These are phyloP conservation scores for Cenchrus purpureus DNA, from an alignment of 176 grass and related monocot genomes.

Conservation along the genomic window DNA sequence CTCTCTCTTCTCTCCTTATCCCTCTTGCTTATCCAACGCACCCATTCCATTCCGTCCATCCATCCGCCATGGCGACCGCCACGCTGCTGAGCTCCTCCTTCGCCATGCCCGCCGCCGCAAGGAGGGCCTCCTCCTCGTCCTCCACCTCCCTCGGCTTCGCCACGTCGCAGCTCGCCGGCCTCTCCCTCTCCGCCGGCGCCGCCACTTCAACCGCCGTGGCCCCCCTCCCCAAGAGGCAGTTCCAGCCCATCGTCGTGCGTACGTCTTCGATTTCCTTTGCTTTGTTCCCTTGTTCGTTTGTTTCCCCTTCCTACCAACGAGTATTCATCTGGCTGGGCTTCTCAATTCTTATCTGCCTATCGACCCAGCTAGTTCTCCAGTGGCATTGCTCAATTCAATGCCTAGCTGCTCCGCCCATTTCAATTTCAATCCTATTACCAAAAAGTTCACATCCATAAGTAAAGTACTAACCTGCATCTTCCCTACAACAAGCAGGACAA, in stretches of 20 bases:
- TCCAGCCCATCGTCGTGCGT: conserved; percentile 55
- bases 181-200: conserved; percentile 33
- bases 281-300: not conserved
- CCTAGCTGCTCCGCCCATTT: not conserved
- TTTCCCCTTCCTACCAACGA: too few species aligned
- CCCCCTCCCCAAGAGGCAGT: conserved; percentile 24
- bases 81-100: conserved; percentile 48
- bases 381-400: not conserved
- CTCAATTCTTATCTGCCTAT: not conserved
- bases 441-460: not conserved
- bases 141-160: conserved; percentile 46
- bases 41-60: conserved; percentile 4
- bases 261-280: not conserved
- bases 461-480: not conserved
- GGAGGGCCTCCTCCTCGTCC: not conserved
- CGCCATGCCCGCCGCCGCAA: conserved; percentile 36
- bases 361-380: not conserved
- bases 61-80: conserved; percentile 46
- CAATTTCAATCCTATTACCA: not conserved
- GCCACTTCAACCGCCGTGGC: not conserved
- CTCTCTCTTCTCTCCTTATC: not conserved
- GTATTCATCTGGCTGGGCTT: not conserved
- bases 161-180: conserved; percentile 49
- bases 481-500: not conserved
- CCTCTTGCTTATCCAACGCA: not conserved